Evolutionary conservation across 2,329 filamentous ascomycete species (phyloP), one percentile per base, ranked within the genome.

Genomic region (Aureobasidium uvarum): DNA sequence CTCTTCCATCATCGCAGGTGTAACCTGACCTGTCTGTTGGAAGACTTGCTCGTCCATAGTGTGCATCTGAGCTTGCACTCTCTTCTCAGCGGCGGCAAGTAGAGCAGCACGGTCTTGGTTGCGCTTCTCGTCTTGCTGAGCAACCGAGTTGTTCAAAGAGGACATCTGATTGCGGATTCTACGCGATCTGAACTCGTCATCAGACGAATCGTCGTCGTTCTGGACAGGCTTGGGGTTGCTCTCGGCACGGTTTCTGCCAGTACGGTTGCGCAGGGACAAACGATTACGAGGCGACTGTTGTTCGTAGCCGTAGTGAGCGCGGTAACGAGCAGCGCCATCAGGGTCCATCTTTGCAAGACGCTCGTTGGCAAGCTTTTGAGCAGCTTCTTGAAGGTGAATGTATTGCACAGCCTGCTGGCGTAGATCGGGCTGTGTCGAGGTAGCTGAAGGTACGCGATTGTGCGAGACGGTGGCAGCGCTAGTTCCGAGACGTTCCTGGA

Each of bases 341-440:
- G 90, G 84, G 46, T 94, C 86, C 66, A 97, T 86, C 73, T 89
- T 94, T 5, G 90, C 86, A 28, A 97, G 80, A 41, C 92, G 87
- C 74, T 96, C 90, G 66, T 93, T 87, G 0, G 94, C 93, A 64
- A 95, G 85, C 72, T 88, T 92, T 72, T 95, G 92, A 0, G 94
- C 94, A 6, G 90, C 89, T 72, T 96, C 92, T 73, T 97, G 92
- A 1, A 97, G 81, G 68, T 86, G 89, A 68, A 86, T 79, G 66
- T 82, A 82, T 33, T 76, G 75, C 74, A 81, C 72, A 5, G 81
- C 81, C 68, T 83, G 78, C 43, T 82, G 80, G 71, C 83, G 84
- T 7, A 86, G 78, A 65, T 85, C 82, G 68, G 77, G 67, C 66
- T 73, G 71, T 63, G 73, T 69, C 14, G 52, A 60, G 0, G 45